Evolutionary conservation across 257 asterid genomes (phyloP), one percentile per base, ranked within the genome.

Genomic region (Marsdenia floribunda): DNA sequence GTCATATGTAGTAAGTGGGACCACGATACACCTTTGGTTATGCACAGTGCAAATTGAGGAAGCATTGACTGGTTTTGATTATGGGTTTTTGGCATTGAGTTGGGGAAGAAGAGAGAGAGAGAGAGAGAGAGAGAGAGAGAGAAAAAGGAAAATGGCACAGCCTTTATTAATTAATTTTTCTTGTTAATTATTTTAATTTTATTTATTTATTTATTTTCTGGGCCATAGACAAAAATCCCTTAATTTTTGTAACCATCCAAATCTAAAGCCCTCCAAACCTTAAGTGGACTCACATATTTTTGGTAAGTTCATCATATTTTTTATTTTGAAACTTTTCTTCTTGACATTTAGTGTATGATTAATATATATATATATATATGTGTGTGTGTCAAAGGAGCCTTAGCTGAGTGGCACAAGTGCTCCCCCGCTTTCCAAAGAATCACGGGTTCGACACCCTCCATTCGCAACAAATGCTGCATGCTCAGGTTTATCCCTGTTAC

Each of bases 1-100:
- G 78, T 79, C 83, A 77, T 67, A 86, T 86, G 24, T 69, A 77
- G 89, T 73, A 84, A 78, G 85, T 84, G 80, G 91, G 89, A 83
- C 90, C 93, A 86, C 82, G 67, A 72, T 68, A 58, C 70, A 73
- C 76, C 81, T 85, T 85, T 84, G 83, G 79, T 80, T 69, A 75
- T 85, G 87, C 78, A 76, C 68, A 82, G 73, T 79, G 69, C 76
- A 80, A 74, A 71, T 73, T 35, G 77, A 79, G 85, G 77, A 76
- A 79, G 80, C 82, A 65, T 76, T 73, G 79, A 83, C 72, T 68
- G 81, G 78, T 65, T 79, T 58, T 44, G 49, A 44, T 44, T 44
- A 70, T 78, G 75, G 63, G 81, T 60, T 81, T 85, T 83, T 80
- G 80, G 79, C 81, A 64, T 69, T 72, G 55, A 75, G 55, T 71